phyloP scores from a whole-genome alignment of 1,284 basidiomycete species.

The Pseudozyma flocculosa region DNA sequence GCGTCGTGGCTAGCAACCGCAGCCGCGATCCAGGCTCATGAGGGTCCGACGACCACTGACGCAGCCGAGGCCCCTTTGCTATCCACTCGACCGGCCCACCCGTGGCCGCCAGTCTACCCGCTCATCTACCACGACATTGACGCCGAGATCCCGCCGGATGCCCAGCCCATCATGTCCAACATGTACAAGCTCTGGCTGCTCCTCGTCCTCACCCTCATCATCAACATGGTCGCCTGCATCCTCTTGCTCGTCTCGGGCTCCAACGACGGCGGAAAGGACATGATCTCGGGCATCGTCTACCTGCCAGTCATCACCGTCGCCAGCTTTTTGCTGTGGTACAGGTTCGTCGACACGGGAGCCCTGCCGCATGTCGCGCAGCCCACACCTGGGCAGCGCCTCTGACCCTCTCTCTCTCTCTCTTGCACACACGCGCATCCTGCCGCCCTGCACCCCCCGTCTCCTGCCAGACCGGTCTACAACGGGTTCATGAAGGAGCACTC shows the following conservation, averaged over 20 bases:
- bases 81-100: too few relatives aligned
- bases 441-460: conserved; percentile 48
- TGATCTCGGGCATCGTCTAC: conserved; percentile 72
- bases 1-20: too few relatives aligned
- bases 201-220: conserved; percentile 68
- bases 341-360: neutral
- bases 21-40: too few relatives aligned
- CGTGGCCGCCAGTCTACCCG: conserved; percentile 76
- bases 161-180: conserved; percentile 75
- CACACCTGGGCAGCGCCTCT: neutral
- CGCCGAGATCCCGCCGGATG: conserved; percentile 82
- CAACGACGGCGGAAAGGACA: conserved; percentile 74
- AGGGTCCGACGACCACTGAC: too few relatives aligned
- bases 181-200: conserved; percentile 63
- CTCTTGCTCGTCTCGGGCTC: conserved; percentile 77
- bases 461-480: conserved; percentile 85
- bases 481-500: conserved; percentile 84
- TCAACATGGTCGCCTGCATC: conserved; percentile 90
- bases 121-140: conserved; percentile 88
- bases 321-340: conserved; percentile 81
- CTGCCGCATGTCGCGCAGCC: too few relatives aligned
- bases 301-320: conserved; percentile 74
- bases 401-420: neutral
- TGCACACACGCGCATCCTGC: too few relatives aligned
- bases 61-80: too few relatives aligned